Conservation (phyloP, 352 stramenopile genomes). For the Pythium folliculosum region DNA sequence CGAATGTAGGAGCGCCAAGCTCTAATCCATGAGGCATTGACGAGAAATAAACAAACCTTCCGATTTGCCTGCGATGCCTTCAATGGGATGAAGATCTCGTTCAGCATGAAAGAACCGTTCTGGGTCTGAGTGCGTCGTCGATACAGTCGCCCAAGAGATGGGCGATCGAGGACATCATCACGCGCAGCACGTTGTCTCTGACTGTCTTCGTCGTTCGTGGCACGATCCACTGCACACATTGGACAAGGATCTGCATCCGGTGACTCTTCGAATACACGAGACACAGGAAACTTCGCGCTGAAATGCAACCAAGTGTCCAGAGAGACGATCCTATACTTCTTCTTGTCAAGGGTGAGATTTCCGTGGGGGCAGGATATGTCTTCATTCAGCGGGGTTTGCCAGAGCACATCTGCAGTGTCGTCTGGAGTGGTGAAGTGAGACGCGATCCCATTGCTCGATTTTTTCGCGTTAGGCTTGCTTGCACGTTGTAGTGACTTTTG, state of each 20-base stretch:
- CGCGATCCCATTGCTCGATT: slow-evolving; percentile 27
- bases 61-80: slow-evolving; percentile 8
- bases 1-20: slow-evolving; percentile 77
- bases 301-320: slow-evolving; percentile 66
- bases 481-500: slow-evolving; percentile 49
- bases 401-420: slow-evolving; percentile 27
- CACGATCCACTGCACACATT: slow-evolving; percentile 55
- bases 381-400: slow-evolving; percentile 57
- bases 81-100: slow-evolving; percentile 44
- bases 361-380: slow-evolving; percentile 76
- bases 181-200: slow-evolving; percentile 47
- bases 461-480: slow-evolving; percentile 32
- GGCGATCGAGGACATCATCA: slow-evolving; percentile 58
- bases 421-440: slow-evolving; percentile 21
- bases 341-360: slow-evolving; percentile 67
- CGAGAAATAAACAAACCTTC: slow-evolving; percentile 52
- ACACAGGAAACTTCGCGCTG: slow-evolving; percentile 50
- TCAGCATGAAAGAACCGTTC: slow-evolving; percentile 38
- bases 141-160: slow-evolving; percentile 57
- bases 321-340: slow-evolving; percentile 58
- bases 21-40: slow-evolving; percentile 56
- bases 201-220: slow-evolving; percentile 50
- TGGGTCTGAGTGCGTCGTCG: slow-evolving; percentile 32
- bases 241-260: slow-evolving; percentile 40
- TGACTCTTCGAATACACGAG: slow-evolving; percentile 38